Percentiles rank a stretch among this genome's conserved stretches.
These are phyloP conservation scores for Boletus pseudo-olivaceus DNA, from an alignment of 768 basidiomycete species.

Conservation along the genomic window DNA sequence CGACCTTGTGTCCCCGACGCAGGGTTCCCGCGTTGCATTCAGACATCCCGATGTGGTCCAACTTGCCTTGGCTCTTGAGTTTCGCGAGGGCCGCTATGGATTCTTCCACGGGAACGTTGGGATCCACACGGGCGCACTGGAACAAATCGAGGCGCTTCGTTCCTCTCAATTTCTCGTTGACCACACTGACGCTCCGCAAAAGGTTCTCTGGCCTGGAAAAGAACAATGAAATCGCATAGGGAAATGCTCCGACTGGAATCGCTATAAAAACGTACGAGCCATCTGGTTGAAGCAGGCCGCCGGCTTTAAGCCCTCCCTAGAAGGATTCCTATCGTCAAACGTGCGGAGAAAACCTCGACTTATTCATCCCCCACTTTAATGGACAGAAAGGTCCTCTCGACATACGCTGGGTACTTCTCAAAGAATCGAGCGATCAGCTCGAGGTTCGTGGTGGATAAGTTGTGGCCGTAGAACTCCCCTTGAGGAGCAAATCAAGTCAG, in stretches of 20 bases:
- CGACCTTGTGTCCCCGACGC: constrained; percentile 31
- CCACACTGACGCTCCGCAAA: constrained; percentile 40
- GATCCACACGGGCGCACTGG: constrained; percentile 47
- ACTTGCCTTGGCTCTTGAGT: constrained; percentile 29
- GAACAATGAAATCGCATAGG: background rate
- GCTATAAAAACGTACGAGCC: constrained; percentile 20
- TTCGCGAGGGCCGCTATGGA: constrained; percentile 39
- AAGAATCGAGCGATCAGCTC: constrained; percentile 50
- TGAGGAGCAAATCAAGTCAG: constrained; percentile 7
- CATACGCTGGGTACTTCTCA: constrained; percentile 36
- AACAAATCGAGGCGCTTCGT: constrained; percentile 59
- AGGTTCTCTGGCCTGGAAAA: constrained; percentile 36
- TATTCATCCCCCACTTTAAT: constrained; percentile 25
- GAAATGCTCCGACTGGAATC: background rate
- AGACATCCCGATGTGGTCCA: constrained; percentile 57
- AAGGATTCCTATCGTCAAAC: background rate
- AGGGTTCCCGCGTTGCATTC: constrained; percentile 52
- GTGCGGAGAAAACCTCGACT: too few relatives aligned
- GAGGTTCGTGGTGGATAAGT: constrained; percentile 42
- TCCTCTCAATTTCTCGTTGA: constrained; percentile 46
- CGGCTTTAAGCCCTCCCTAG: constrained; percentile 10
- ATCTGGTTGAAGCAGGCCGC: constrained; percentile 13
- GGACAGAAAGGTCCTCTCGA: constrained; percentile 35
- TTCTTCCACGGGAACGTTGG: constrained; percentile 43
- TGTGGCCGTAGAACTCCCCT: constrained; percentile 58